Percentiles rank a stretch among this genome's conserved stretches.
Evolutionary conservation across 192 early-diverging fungal genomes (phyloP).

Genomic region (Funneliformis geosporum): DNA sequence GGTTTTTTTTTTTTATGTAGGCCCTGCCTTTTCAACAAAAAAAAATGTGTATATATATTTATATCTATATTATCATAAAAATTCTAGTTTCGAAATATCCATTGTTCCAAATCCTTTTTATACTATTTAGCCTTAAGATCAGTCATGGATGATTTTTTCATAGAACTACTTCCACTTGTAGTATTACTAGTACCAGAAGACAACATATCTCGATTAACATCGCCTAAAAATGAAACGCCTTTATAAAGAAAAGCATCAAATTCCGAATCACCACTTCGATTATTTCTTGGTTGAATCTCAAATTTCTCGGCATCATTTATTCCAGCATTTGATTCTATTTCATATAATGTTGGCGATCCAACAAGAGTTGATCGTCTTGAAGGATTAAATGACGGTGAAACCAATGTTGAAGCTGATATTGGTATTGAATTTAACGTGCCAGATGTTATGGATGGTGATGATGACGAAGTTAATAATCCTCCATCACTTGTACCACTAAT

Average conservation of each 20-base stretch:
- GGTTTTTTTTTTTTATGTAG: background rate
- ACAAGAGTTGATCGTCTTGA: constrained; percentile 23
- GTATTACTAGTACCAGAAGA: constrained; percentile 1
- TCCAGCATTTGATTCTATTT: background rate
- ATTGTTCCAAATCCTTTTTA: background rate
- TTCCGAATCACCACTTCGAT: background rate
- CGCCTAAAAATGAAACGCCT: constrained; percentile 15
- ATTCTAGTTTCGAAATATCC: background rate
- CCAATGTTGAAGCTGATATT: background rate
- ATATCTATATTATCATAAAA: background rate
- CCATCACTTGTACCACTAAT: constrained; percentile 7
- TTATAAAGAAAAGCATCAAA: constrained; percentile 23
- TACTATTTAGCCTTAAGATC: background rate
- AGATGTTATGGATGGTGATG: constrained; percentile 19
- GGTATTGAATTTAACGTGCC: constrained; percentile 1
- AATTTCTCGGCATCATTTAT: constrained; percentile 2
- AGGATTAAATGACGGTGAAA: constrained; percentile 24
- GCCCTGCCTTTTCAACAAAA: background rate
- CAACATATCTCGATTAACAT: constrained; percentile 5
- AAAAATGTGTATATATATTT: background rate
- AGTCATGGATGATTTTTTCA: background rate
- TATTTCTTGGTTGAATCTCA: background rate
- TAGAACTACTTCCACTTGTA: background rate
- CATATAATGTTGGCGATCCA: background rate
- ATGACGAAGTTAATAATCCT: constrained; percentile 1